Evolutionary conservation across 768 basidiomycete genomes (phyloP).

Genomic region (Boletus barrowsii): DNA sequence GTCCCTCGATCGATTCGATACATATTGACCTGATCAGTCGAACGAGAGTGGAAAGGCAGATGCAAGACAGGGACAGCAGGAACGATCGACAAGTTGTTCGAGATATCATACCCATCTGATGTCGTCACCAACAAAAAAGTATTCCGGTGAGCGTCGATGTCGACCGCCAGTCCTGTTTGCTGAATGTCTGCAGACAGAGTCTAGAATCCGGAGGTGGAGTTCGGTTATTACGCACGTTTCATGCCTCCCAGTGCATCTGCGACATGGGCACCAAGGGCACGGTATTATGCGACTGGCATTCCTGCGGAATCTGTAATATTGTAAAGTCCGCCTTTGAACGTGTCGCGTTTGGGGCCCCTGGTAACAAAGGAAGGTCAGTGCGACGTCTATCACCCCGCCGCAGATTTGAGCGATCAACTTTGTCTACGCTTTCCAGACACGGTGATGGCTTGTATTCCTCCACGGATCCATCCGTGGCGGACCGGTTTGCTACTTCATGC

Average conservation of each 20-base stretch:
- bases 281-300: conserved; percentile 52
- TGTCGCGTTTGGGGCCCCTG: conserved; percentile 53
- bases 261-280: conserved; percentile 57
- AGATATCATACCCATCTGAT: conserved; percentile 37
- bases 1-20: conserved; percentile 14
- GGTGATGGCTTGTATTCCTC: conserved; percentile 66
- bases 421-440: conserved; percentile 36
- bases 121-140: conserved; percentile 40
- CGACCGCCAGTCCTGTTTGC: not conserved
- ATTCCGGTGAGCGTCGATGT: conserved; percentile 40
- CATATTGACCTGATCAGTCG: conserved; percentile 40
- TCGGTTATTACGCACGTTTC: conserved; percentile 56
- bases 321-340: conserved; percentile 54
- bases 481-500: conserved; percentile 62
- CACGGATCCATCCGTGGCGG: conserved; percentile 55
- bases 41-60: conserved; percentile 49
- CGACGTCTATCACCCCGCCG: conserved; percentile 1
- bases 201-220: conserved; percentile 34
- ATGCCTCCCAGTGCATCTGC: conserved; percentile 66
- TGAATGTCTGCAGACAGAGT: conserved; percentile 25
- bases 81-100: conserved; percentile 54
- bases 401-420: not conserved
- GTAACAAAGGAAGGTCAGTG: conserved; percentile 54
- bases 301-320: conserved; percentile 64
- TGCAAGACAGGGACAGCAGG: conserved; percentile 34